A percentile compares a stretch with the other conserved stretches of the same genome.
These are phyloP conservation scores for Pythium angustatum DNA, from an alignment of 352 stramenopile species.

Conservation along the genomic window DNA sequence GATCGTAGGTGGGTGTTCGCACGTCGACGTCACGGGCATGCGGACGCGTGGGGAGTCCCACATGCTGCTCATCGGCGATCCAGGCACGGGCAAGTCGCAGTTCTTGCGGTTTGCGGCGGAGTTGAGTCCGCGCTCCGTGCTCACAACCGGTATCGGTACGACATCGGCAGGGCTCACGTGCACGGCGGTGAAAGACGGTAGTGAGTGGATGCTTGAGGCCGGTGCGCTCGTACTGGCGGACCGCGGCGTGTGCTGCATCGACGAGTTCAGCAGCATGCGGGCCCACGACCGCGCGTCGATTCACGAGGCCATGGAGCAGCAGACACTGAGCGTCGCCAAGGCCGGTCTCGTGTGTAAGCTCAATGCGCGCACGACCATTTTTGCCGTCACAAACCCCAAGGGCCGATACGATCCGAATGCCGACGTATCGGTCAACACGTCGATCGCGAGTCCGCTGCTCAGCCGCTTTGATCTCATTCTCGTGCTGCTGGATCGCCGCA, in stretches of 20 bases:
- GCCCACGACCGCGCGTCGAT: conserved; percentile 93
- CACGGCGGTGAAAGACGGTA: conserved; percentile 94
- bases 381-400: conserved; percentile 96
- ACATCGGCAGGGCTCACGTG: conserved; percentile 96
- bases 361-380: conserved; percentile 94
- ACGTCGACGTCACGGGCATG: conserved; percentile 68
- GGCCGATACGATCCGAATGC: conserved; percentile 84
- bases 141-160: conserved; percentile 97
- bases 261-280: conserved; percentile 97
- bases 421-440: conserved; percentile 94
- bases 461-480: conserved; percentile 98
- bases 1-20: conserved; percentile 89
- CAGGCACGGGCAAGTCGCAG: conserved; percentile 92
- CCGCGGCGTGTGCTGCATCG: conserved; percentile 95
- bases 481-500: conserved; percentile 91
- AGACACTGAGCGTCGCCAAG: conserved; percentile 97
- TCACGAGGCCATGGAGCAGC: conserved; percentile 98
- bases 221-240: conserved; percentile 93
- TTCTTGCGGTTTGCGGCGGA: conserved; percentile 96
- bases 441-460: conserved; percentile 94
- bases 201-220: conserved; percentile 96
- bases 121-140: conserved; percentile 92
- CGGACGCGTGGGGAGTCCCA: conserved; percentile 84
- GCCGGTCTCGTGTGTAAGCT: conserved; percentile 97
- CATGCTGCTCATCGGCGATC: conserved; percentile 84